Percentiles rank a stretch among this genome's conserved stretches.
phyloP scores from a whole-genome alignment of 2,329 filamentous ascomycete genomes.

The Penicillium sp. region DNA sequence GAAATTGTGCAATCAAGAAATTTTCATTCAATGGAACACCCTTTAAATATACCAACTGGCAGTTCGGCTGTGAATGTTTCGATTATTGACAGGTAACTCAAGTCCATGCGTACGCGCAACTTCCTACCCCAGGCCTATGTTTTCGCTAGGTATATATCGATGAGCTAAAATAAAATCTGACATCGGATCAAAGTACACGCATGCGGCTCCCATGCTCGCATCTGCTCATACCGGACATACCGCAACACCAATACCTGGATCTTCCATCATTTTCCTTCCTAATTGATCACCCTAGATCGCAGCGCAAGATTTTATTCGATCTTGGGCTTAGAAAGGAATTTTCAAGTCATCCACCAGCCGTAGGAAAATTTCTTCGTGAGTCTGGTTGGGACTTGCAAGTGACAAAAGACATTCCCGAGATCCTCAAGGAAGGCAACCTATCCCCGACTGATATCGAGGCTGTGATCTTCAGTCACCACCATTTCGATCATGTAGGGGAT shows the following conservation, averaged over 20 bases:
- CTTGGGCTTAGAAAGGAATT: background rate
- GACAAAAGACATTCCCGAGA: background rate
- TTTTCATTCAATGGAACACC: background rate
- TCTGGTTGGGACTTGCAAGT: conserved; percentile 5
- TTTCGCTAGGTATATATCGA: too few species aligned
- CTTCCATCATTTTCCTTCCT: conserved; percentile 3
- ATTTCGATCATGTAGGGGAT: conserved; percentile 2
- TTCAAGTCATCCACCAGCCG: background rate
- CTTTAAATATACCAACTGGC: background rate
- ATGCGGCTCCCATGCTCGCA: conserved; percentile 1
- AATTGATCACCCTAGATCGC: background rate
- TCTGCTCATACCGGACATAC: background rate
- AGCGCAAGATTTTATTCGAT: conserved; percentile 2
- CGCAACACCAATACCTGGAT: background rate
- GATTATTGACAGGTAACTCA: background rate
- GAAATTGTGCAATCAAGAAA: background rate
- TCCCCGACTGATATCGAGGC: background rate
- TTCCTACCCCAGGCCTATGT: too few species aligned
- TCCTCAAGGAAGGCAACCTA: background rate
- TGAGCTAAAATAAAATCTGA: background rate
- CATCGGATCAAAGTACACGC: background rate
- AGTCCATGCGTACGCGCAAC: background rate
- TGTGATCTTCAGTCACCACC: background rate
- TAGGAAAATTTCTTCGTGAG: background rate
- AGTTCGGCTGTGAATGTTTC: background rate